Base-by-base conservation (phyloP, 2,329 filamentous ascomycete species). In the Colletotrichum chrysophilum region DNA sequence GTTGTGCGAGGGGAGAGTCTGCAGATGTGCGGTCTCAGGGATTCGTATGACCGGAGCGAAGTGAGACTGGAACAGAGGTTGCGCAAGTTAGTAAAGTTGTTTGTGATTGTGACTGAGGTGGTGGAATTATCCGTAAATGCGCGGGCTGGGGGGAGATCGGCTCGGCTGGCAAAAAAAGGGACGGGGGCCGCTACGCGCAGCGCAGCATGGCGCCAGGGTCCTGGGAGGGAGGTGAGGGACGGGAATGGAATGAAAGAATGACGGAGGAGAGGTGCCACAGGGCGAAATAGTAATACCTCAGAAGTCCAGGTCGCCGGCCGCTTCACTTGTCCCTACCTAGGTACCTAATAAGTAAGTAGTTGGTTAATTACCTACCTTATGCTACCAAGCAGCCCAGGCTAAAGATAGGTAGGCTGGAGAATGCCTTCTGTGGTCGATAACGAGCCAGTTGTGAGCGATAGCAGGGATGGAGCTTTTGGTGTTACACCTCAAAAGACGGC, bases 401-500 rank as follows among this genome's bases (percentile, higher is more conserved):
- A 48, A n/a, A n/a, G 38, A 48, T 48, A 48, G 38, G 36, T 55
- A 58, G 67, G 65, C 68, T 38, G 28, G 67, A 38, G 28, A 66
- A 66, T 9, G 18, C 38, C 18, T 48, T 43, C 8, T 4, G 38
- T 43, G 52, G 56, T 56, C 43, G 70, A 75, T 64, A 64, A 68
- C 55, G 56, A 38, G 64, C 30, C 69, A 72, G 56, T 71, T 72
- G n/a, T 9, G 43, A 67, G 69, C 56, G 64, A 75, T 73, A 36
- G 56, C 69, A 75, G 73, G 73, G 73, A 75, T 75, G 70, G 43
- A 68, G 73, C 70, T 65, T 26, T 60, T 64, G 62, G 73, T 55
- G 55, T 68, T 12, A 62, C 66, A 38, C 34, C 34, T 69, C 66
- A 36, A 61, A 60, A 69, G 43, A n/a, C 16, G 16, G 30, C 26